phyloP scores from a whole-genome alignment of 768 basidiomycete genomes.

The Guyanaporus albipodus region DNA sequence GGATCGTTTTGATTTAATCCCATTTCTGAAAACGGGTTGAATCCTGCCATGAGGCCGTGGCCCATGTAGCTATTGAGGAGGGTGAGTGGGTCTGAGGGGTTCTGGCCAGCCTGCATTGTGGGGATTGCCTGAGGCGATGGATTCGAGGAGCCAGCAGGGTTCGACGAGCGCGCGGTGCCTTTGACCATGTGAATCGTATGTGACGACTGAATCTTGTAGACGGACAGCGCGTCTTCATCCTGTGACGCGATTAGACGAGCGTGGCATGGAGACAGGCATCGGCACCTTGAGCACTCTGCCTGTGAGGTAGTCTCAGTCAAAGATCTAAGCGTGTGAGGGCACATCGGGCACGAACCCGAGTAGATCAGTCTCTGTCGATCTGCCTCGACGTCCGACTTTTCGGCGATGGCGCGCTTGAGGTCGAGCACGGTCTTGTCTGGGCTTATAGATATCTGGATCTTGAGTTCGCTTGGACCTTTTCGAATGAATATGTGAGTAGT shows the following conservation, averaged over 20 bases:
- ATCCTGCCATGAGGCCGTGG: slow-evolving; percentile 74
- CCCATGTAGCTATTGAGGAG: slow-evolving; percentile 75
- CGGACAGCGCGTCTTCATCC: slow-evolving; percentile 79
- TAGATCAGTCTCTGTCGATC: slow-evolving; percentile 91
- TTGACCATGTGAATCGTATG: slow-evolving; percentile 96
- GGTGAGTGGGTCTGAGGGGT: slow-evolving; percentile 81
- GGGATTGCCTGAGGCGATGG: slow-evolving; percentile 51
- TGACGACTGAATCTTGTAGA: slow-evolving; percentile 86
- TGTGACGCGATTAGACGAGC: slow-evolving; percentile 29
- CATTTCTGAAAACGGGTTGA: slow-evolving; percentile 92
- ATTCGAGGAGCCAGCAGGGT: slow-evolving; percentile 37
- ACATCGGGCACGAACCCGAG: slow-evolving; percentile 53
- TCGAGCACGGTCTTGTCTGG: slow-evolving; percentile 84
- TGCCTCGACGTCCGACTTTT: slow-evolving; percentile 78
- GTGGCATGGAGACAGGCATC: neutral
- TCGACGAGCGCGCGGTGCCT: slow-evolving; percentile 52
- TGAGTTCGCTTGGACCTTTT: slow-evolving; percentile 85
- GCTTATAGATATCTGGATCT: slow-evolving; percentile 80
- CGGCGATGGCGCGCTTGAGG: slow-evolving; percentile 87
- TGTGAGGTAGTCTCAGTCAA: slow-evolving; percentile 19
- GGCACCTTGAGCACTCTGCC: slow-evolving; percentile 72
- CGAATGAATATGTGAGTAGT: neutral
- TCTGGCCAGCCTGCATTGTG: slow-evolving; percentile 89
- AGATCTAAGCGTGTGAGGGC: neutral
- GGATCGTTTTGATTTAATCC: slow-evolving; percentile 91